These are phyloP conservation scores for Tillandsia fasciculata DNA, from an alignment of 176 grass and related monocot species.

Conservation along the genomic window DNA sequence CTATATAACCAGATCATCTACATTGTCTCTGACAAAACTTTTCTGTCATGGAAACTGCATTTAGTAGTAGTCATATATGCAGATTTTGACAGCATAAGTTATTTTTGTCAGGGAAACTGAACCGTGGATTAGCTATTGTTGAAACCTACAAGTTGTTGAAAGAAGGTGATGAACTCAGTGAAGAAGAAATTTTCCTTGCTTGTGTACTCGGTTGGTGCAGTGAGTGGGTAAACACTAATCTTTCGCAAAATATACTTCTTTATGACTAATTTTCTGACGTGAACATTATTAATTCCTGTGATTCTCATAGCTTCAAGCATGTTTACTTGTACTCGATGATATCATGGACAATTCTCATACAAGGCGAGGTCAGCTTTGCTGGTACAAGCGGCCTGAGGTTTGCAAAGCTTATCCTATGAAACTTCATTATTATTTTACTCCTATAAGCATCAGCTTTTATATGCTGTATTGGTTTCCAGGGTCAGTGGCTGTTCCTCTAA, in stretches of 20 bases:
- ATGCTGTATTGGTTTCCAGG: no score
- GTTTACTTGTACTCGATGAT: constrained; percentile 96
- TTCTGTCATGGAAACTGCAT: not conserved
- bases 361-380: constrained; percentile 87
- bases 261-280: not conserved
- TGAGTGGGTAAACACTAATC: constrained; percentile 70
- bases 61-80: not conserved
- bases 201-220: constrained; percentile 97
- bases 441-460: no score
- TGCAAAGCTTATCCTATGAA: not conserved
- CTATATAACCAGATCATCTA: no score
- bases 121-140: constrained; percentile 77
- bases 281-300: constrained; percentile 15
- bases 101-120: constrained; percentile 42
- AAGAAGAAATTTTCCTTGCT: constrained; percentile 61
- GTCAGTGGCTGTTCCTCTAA: no score
- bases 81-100: not conserved
- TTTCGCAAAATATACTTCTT: constrained; percentile 2
- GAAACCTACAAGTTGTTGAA: constrained; percentile 92
- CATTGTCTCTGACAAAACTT: no score
- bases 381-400: constrained; percentile 84
- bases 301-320: constrained; percentile 82
- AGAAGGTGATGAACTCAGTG: constrained; percentile 41
- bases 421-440: not conserved
- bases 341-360: constrained; percentile 96